Evolutionary conservation across 2,329 filamentous ascomycete genomes (phyloP), one percentile per base, ranked within the genome.

Genomic region (Alternaria atra): DNA sequence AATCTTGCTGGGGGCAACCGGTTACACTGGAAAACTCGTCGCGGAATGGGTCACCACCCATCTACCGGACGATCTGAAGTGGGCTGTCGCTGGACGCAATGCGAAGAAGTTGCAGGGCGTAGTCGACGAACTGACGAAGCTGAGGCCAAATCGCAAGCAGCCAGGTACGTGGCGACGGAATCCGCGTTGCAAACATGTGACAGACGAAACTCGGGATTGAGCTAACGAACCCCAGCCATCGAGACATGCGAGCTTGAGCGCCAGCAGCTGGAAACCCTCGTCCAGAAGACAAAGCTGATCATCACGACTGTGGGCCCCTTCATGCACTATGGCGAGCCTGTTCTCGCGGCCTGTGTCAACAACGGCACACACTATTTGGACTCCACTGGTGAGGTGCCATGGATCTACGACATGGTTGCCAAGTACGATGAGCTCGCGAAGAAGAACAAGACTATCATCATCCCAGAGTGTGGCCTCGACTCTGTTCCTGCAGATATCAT

Each of bases 81-180:
- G 94, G 94, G 94, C 92, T 13, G 83, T 97, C 56, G 92, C 93
- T 46, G 94, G 94, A 30, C 90, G 94, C 27, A 94, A 91, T n/a
- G 82, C 85, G 50, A 81, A 84, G 50, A 97, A 97, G 78, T 85
- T 98, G 5, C 85, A 90, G 67, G 80, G 81, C 40, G 79, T 97
- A 10, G 87, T 89, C 7, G 82, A 88, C 53, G 87, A 91, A 55
- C 85, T 94, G 75, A 88, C 88, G 70, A 75, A 80, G 58, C 72
- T 91, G 60, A 91, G 91, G 74, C 83, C 89, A 2, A 89, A 96
- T 76, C 89, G 94, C 54, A 73, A 82, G 35, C 85, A 87, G 54
- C 93, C 93, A 73, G 87, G 90, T 91, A 85, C 50, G 61, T 46
- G 37, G n/a, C 32, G 30, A 51, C 35, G 9, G 46, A 35, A 46